Evolutionary conservation across 176 grass and related monocot species (phyloP).

Genomic region (Eragrostis curvula): DNA sequence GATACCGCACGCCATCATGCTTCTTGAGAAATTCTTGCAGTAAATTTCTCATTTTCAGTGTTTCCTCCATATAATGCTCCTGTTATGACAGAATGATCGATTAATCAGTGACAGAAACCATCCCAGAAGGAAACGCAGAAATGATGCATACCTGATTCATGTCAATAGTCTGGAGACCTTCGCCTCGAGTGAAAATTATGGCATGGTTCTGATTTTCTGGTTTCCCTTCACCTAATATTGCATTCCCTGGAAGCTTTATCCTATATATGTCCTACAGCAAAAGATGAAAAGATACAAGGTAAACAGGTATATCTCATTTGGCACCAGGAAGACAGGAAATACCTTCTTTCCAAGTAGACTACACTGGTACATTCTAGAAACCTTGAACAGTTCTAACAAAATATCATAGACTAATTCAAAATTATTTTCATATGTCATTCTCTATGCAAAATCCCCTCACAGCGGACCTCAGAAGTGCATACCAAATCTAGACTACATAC

Average conservation of each 20-base stretch:
- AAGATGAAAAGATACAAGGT: slow-evolving; percentile 15
- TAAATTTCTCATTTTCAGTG: slow-evolving; percentile 97
- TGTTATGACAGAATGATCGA: slow-evolving; percentile 21
- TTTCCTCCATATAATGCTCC: slow-evolving; percentile 99
- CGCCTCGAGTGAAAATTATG: slow-evolving; percentile 93
- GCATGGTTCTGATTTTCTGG: slow-evolving; percentile 99
- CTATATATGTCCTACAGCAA: slow-evolving; percentile 83
- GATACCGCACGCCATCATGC: slow-evolving; percentile 93
- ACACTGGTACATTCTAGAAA: neutral
- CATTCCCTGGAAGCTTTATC: slow-evolving; percentile 94
- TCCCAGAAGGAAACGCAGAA: slow-evolving; percentile 16
- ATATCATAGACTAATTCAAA: slow-evolving; percentile 4
- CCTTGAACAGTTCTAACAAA: neutral
- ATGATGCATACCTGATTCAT: slow-evolving; percentile 86
- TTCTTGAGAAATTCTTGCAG: slow-evolving; percentile 94
- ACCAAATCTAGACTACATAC: slow-evolving; percentile 15
- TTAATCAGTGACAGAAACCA: neutral
- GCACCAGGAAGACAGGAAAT: neutral
- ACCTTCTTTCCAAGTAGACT: slow-evolving; percentile 13
- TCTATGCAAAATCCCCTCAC: neutral
- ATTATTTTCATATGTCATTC: neutral
- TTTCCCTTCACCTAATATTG: slow-evolving; percentile 93
- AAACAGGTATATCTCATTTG: slow-evolving; percentile 15
- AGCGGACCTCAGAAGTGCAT: neutral
- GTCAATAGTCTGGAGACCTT: slow-evolving; percentile 96